Evolutionary conservation across 805 yeast genomes (phyloP).

Genomic region (Middelhovenomyces tepae): DNA sequence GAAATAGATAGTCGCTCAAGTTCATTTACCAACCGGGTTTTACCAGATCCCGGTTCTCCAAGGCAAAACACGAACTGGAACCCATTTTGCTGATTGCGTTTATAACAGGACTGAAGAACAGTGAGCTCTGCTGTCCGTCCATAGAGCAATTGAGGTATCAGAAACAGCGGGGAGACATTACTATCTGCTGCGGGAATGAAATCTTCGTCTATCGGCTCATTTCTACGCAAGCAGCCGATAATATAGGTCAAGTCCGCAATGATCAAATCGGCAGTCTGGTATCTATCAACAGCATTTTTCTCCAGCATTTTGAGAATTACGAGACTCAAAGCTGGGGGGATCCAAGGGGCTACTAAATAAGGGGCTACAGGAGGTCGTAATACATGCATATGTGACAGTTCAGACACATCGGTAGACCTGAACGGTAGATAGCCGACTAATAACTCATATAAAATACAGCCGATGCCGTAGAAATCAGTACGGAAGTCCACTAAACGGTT

Average conservation of each 20-base stretch:
- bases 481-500: slow-evolving; percentile 35
- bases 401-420: slow-evolving; percentile 32
- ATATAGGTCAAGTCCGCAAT: slow-evolving; percentile 30
- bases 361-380: slow-evolving; percentile 37
- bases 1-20: slow-evolving; percentile 30
- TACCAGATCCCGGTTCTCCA: slow-evolving; percentile 42
- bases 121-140: slow-evolving; percentile 25
- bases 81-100: slow-evolving; percentile 12
- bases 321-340: slow-evolving; percentile 26
- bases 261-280: slow-evolving; percentile 28
- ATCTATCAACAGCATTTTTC: slow-evolving; percentile 34
- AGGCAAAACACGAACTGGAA: slow-evolving; percentile 28
- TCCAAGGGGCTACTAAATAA: slow-evolving; percentile 19
- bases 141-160: slow-evolving; percentile 22
- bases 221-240: slow-evolving; percentile 12
- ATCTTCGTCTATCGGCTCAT: slow-evolving; percentile 11
- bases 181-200: slow-evolving; percentile 10
- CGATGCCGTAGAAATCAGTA: slow-evolving; percentile 42
- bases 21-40: slow-evolving; percentile 34
- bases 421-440: slow-evolving; percentile 39
- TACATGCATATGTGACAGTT: slow-evolving; percentile 34
- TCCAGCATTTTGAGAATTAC: slow-evolving; percentile 36
- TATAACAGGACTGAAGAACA: slow-evolving; percentile 19
- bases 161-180: slow-evolving; percentile 12
- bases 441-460: slow-evolving; percentile 43